Evolutionary conservation across 1,284 basidiomycete genomes (phyloP), one percentile per base, ranked within the genome.

Genomic region (Moesziomyces antarcticus): DNA sequence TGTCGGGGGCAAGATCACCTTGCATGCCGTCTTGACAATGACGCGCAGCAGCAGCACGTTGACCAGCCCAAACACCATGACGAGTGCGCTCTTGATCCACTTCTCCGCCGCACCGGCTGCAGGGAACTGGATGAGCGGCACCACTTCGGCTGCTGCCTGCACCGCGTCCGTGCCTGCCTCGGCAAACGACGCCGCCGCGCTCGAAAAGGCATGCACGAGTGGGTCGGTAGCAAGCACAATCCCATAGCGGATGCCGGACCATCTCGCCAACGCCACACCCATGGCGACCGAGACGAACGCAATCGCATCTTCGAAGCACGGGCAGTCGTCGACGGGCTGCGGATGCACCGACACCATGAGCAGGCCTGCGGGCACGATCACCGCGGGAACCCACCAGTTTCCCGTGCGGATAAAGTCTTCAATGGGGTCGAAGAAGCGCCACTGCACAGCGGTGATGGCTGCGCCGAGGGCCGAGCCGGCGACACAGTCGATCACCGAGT

Each of bases 231-330:
- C 22, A 18, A 67, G 54, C 9, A 43, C 44, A 3, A 73, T 67
- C 3, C 50, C 60, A 22, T 51, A 73, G 11, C 64, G 47, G 27
- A 77, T 51, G 14, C 67, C 55, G 18, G 53, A 87, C 90, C 92
- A 94, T 53, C 89, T 86, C 0, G 89, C 90, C 1, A 94, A 82
- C 21, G 89, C 86, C n/a, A 88, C 86, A 20, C 96, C 96, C 54
- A 92, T 87, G 16, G 93, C 88, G 45, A 95, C 94, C 13, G 92
- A 91, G 22, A 93, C 86, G 77, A 96, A 92, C 0, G 96, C 94
- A 56, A 97, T 96, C 5, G 94, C 93, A 80, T 99, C 96, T 84
- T 98, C 96, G 84, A 97, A 99, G 85, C 96, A 98, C 0, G 96
- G 97, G 80, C 96, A 98, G 81, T 97, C 93, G 66, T 97, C 94